Evolutionary conservation across 306 rosid genomes (phyloP).

Genomic region (Casuarina cunninghamiana): DNA sequence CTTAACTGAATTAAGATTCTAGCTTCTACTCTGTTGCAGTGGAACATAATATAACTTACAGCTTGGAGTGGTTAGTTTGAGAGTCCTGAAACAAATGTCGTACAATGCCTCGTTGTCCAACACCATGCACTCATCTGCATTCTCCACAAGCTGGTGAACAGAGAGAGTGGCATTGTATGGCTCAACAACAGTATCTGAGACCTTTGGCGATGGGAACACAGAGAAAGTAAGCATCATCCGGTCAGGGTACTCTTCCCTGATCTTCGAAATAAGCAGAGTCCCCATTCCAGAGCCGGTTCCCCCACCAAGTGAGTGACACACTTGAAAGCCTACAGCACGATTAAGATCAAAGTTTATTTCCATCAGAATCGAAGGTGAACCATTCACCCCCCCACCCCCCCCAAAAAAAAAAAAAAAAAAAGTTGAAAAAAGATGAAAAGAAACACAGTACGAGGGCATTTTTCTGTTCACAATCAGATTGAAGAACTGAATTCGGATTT

Average conservation of each 20-base stretch:
- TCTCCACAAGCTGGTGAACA: constrained; percentile 15
- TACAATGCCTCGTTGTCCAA: constrained; percentile 16
- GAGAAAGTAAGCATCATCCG: constrained; percentile 14
- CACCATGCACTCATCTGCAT: constrained; percentile 16
- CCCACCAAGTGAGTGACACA: constrained; percentile 11
- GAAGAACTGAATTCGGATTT: not conserved
- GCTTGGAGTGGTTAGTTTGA: constrained; percentile 13
- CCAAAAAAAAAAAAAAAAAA: not conserved
- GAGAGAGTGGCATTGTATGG: constrained; percentile 14
- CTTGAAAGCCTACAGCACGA: constrained; percentile 6
- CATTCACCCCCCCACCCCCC: no score
- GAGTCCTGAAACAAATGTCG: constrained; percentile 18
- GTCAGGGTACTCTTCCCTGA: constrained; percentile 17
- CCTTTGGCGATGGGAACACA: constrained; percentile 15
- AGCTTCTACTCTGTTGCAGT: not conserved
- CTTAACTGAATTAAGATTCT: not conserved
- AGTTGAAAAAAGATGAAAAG: not conserved
- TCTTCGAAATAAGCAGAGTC: constrained; percentile 9
- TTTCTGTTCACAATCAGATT: not conserved
- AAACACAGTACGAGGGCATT: not conserved
- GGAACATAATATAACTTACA: not conserved
- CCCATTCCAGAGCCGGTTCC: constrained; percentile 17
- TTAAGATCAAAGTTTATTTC: not conserved
- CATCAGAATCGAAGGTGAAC: not conserved
- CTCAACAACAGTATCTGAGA: constrained; percentile 15